Conservation (phyloP, 148 eudicot species). For the Amaranthus cruentus region DNA sequence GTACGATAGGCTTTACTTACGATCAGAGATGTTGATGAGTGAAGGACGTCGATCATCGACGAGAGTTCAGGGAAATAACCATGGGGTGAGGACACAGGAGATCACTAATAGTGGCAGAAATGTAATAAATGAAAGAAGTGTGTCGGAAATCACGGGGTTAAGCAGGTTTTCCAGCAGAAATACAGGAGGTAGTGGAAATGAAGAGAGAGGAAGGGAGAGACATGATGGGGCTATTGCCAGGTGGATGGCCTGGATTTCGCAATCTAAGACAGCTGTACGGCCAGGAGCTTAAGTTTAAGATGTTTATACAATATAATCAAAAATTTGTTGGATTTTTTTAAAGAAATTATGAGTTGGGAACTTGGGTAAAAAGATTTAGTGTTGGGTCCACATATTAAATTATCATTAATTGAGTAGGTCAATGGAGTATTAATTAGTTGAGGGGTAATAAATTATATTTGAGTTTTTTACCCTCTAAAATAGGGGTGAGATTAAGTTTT, state of each 20-base stretch:
- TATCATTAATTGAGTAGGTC: neutral
- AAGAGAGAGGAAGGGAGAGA: slow-evolving; percentile 23
- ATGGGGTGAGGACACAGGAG: slow-evolving; percentile 11
- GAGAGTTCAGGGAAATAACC: slow-evolving; percentile 10
- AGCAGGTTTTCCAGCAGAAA: slow-evolving; percentile 40
- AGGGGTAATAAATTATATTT: no score
- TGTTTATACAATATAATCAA: neutral
- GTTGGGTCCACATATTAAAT: neutral
- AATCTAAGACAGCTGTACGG: slow-evolving; percentile 42
- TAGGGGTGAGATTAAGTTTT: no score
- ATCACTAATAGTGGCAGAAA: slow-evolving; percentile 30
- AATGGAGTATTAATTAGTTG: no score
- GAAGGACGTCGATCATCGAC: slow-evolving; percentile 38
- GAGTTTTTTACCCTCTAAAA: no score
- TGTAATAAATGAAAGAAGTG: slow-evolving; percentile 63
- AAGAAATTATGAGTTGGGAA: no score
- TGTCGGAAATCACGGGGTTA: slow-evolving; percentile 83
- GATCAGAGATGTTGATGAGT: slow-evolving; percentile 57
- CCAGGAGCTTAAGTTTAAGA: slow-evolving; percentile 8
- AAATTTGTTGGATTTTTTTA: neutral
- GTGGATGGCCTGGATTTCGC: slow-evolving; percentile 79
- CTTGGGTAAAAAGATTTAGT: no score
- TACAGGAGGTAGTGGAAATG: slow-evolving; percentile 16
- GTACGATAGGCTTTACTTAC: slow-evolving; percentile 51
- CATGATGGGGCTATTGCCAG: slow-evolving; percentile 36